A percentile compares a stretch with the other conserved stretches of the same genome.
These are phyloP conservation scores for Podospora anserina DNA, from an alignment of 495 filamentous ascomycete genomes.

Conservation along the genomic window DNA sequence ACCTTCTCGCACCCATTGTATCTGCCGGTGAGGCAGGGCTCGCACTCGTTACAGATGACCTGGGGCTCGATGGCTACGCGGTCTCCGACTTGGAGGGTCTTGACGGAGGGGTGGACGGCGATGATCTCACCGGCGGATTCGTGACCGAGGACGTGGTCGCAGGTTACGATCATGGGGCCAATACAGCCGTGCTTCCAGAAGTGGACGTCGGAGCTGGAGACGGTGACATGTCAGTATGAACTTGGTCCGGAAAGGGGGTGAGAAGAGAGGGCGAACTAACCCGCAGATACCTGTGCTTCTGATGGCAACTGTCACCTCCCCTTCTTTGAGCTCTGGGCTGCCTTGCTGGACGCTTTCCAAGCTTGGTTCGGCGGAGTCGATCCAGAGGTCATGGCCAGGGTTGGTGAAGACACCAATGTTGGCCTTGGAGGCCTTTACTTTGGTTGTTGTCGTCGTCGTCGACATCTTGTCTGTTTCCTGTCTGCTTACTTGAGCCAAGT, in stretches of 20 bases:
- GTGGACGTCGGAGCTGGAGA: constrained; percentile 77
- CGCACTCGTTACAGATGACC: constrained; percentile 82
- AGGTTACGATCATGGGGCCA: constrained; percentile 87
- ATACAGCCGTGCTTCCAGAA: constrained; percentile 95
- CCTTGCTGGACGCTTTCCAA: constrained; percentile 71
- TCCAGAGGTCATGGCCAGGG: constrained; percentile 86
- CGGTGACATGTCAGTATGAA: not conserved
- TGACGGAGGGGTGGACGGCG: constrained; percentile 76
- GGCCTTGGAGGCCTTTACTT: constrained; percentile 53
- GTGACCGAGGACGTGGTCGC: constrained; percentile 86
- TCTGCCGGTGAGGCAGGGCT: constrained; percentile 82
- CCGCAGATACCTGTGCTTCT: constrained; percentile 93
- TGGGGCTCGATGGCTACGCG: constrained; percentile 90
- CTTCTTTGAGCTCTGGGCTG: constrained; percentile 60
- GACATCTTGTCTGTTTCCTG: not conserved
- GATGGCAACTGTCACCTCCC: constrained; percentile 79
- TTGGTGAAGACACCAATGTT: constrained; percentile 97
- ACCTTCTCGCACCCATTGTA: constrained; percentile 91
- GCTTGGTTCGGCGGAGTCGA: constrained; percentile 70
- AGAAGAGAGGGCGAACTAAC: constrained; percentile 42
- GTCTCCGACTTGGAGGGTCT: constrained; percentile 70
- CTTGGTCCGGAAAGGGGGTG: constrained; percentile 23
- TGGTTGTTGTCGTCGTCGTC: not conserved
- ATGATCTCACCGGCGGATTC: constrained; percentile 85
- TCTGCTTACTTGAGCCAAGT: not conserved